Percentiles rank a stretch among this genome's conserved stretches.
Evolutionary conservation across 768 basidiomycete species (phyloP).

Genomic region (Mycena leptocephala): DNA sequence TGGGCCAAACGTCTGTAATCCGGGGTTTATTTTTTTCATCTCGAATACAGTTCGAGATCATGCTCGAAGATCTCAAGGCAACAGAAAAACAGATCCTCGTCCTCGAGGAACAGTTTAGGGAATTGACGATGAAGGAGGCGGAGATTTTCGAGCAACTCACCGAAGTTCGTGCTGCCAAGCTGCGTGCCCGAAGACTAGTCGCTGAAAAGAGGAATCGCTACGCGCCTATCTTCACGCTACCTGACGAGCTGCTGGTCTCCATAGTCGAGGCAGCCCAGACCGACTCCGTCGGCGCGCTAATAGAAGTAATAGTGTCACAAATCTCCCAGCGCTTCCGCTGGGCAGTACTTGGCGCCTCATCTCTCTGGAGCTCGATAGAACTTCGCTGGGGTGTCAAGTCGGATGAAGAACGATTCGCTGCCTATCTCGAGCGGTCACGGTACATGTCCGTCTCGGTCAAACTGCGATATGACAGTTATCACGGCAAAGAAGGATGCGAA

Average conservation of each 20-base stretch:
- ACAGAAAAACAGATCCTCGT: background rate
- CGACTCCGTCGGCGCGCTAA: background rate
- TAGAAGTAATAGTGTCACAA: conserved; percentile 16
- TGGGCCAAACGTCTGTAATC: no score
- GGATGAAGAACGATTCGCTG: conserved; percentile 9
- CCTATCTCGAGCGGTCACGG: conserved; percentile 14
- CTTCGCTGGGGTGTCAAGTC: conserved; percentile 15
- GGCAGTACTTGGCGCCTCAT: background rate
- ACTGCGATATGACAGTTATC: conserved; percentile 2
- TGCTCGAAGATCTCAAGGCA: conserved; percentile 10
- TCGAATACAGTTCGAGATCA: background rate
- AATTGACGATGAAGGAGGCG: conserved; percentile 13
- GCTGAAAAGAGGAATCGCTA: conserved; percentile 19
- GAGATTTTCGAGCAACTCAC: conserved; percentile 1
- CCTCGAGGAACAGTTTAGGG: conserved; percentile 19
- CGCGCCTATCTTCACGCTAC: conserved; percentile 17
- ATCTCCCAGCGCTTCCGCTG: conserved; percentile 19
- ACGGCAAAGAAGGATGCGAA: background rate
- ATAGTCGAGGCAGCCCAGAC: conserved; percentile 8
- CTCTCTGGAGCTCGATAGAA: conserved; percentile 16
- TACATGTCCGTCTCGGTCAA: background rate
- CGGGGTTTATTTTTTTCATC: no score
- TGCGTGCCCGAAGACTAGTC: conserved; percentile 16
- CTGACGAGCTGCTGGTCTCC: conserved; percentile 23
- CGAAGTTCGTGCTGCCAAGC: conserved; percentile 6